Conservation (phyloP, 306 rosid genomes). For the Prunus padus region DNA sequence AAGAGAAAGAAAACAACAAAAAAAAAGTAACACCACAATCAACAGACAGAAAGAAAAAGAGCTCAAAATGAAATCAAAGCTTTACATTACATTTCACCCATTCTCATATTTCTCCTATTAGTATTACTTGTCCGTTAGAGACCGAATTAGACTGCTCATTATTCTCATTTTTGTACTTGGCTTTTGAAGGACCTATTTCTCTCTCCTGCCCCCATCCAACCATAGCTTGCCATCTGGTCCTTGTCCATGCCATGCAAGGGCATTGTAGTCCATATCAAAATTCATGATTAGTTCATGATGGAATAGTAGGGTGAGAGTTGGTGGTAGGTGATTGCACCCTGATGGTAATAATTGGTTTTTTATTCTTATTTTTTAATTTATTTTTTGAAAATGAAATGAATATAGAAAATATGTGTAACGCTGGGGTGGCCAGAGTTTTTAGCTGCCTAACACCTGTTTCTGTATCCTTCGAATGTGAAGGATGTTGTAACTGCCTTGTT, state of each 20-base stretch:
- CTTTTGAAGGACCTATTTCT: not conserved
- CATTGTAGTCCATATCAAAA: not conserved
- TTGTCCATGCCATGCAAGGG: not conserved
- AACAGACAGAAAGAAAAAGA: slow-evolving; percentile 24
- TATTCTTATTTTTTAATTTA: not conserved
- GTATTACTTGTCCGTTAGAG: not conserved
- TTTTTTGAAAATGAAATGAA: not conserved
- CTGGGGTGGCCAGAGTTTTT: slow-evolving; percentile 6
- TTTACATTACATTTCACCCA: not conserved
- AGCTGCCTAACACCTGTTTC: slow-evolving; percentile 34
- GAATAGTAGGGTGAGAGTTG: slow-evolving; percentile 3
- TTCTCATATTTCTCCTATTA: slow-evolving; percentile 10
- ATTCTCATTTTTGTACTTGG: slow-evolving; percentile 4
- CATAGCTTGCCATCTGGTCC: not conserved
- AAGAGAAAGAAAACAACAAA: slow-evolving; percentile 22
- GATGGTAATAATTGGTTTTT: not conserved
- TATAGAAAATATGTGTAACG: slow-evolving; percentile 4
- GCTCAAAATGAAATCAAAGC: slow-evolving; percentile 15
- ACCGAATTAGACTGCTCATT: not conserved
- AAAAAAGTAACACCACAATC: slow-evolving; percentile 14
- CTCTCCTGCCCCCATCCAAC: not conserved
- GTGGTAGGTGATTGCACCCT: not conserved
- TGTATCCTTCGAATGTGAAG: slow-evolving; percentile 25
- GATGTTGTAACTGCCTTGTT: slow-evolving; percentile 27
- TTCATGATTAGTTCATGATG: slow-evolving; percentile 10